Evolutionary conservation across 345 rosid species (phyloP).

Genomic region (Eutrema yunnanense): DNA sequence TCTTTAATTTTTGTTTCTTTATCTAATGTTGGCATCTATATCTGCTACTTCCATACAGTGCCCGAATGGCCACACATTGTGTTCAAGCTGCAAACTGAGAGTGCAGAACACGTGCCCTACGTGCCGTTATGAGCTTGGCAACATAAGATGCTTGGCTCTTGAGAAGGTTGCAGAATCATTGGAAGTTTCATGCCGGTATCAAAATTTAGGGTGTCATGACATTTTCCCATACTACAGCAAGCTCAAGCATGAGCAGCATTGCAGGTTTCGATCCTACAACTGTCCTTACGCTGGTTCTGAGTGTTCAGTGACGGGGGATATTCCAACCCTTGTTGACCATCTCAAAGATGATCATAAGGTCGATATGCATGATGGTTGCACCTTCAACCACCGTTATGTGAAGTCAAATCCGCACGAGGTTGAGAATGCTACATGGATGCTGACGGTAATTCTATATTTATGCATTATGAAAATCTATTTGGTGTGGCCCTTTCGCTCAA

Average conservation of each 20-base stretch:
- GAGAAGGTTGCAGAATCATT: slow-evolving; percentile 84
- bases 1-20: neutral
- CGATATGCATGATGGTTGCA: slow-evolving; percentile 83
- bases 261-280: slow-evolving; percentile 63
- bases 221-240: slow-evolving; percentile 77
- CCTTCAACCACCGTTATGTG: slow-evolving; percentile 85
- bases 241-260: slow-evolving; percentile 74
- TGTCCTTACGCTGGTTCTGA: slow-evolving; percentile 91
- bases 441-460: slow-evolving; percentile 52
- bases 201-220: slow-evolving; percentile 62
- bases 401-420: slow-evolving; percentile 80
- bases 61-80: slow-evolving; percentile 84
- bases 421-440: slow-evolving; percentile 98
- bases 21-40: neutral
- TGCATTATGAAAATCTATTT: neutral
- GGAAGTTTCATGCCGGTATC: slow-evolving; percentile 76
- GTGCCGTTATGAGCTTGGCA: slow-evolving; percentile 82
- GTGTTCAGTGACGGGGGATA: slow-evolving; percentile 78
- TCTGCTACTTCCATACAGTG: slow-evolving; percentile 38
- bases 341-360: slow-evolving; percentile 87
- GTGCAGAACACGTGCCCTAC: slow-evolving; percentile 76
- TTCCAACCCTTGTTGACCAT: slow-evolving; percentile 60
- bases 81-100: slow-evolving; percentile 68
- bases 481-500: neutral
- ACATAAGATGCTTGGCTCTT: slow-evolving; percentile 81